Base-by-base conservation (phyloP, 2,329 filamentous ascomycete species). In the Pezicula carpinea region DNA sequence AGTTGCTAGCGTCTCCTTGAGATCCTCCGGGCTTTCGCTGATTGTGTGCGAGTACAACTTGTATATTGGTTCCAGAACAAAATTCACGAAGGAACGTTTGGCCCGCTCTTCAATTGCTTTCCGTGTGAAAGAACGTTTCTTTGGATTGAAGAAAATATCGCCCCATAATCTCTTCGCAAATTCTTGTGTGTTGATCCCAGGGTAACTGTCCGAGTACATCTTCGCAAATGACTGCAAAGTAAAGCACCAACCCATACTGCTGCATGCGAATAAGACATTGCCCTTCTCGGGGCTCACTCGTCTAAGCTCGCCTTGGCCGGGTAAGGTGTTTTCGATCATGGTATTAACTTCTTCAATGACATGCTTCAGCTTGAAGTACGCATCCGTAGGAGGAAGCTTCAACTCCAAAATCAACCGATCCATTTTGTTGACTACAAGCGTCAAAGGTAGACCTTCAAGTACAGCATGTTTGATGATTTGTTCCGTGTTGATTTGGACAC, bases 291-390 rank as follows among this genome's bases (percentile, higher is more conserved):
- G 93, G 57, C 92, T 97, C 53, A 99, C 69, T 54, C 93, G 82
- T 67, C 81, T 82, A 51, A 79, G 82, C 60, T 89, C 88, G 22
- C 91, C 90, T 58, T 82, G 80, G 2, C 89, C 85, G 4, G 93
- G 92, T 22, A 90, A 75, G 3, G 87, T 86, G 64, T 87, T 90
- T 63, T 95, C 89, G 60, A 99, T 97, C 57, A 93, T 74, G 1
- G 89, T 96, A 69, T 99, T 99, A 67, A 99, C 91, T 68, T 97
- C 89, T 67, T 99, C 93, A 44, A 99, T 82, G n/a, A 96, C 90
- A 66, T 97, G 91, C 70, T 96, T 97, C 46, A 99, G 75, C 75
- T 99, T 99, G 76, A 96, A 97, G 71, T 99, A 99, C 11, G 93
- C 93, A 64, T 99, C 93, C 55, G 84, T 89, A 2, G 93, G 93